Evolutionary conservation across 2,329 filamentous ascomycete genomes (phyloP), one percentile per base, ranked within the genome.

Genomic region (Arthrinium phaeospermum): DNA sequence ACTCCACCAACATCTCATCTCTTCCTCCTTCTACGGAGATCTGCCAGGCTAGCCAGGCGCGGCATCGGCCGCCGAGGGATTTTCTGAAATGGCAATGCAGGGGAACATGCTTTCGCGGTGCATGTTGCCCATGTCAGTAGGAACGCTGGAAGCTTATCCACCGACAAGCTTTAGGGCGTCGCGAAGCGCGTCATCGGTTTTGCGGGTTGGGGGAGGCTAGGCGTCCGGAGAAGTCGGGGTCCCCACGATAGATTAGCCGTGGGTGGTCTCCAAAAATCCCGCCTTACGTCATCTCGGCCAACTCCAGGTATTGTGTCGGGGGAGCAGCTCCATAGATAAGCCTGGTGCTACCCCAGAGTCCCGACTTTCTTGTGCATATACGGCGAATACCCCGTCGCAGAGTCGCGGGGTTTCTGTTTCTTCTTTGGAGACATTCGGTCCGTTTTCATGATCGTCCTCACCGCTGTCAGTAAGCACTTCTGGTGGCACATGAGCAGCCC

Each of bases 161-260:
- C 57, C 34, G 19, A n/a, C 57, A 64, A 64, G 57, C 57, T 64
- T 64, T 64, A 34, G 5, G 57, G 57, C 57, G 34, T 64, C 19
- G 30, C 8, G 19, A 14, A 41, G 8, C 19, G 57, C 57, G 57
- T 64, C 57, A 64, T 64, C 34, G 57, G 57, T 64, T 64, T 41
- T 64, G 57, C 57, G 34, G 57, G 57, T 64, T 64, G n/a, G 22
- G n/a, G 49, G n/a, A 64, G 30, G 1, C 57, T 57, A 30, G 57
- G 24, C 12, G 57, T 41, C 57, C 57, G 57, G 57, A 64, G 57
- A 64, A 41, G 34, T 41, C 34, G 57, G 57, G 57, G 34, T 13
- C 57, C 57, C 57, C 57, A 64, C 19, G 51, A 37, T 37, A 14
- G 16, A 13, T 7, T 30, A 16, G 14, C 53, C 27, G 53, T 30